Conservation (phyloP, 768 basidiomycete species). For the Mycena haematopus region DNA sequence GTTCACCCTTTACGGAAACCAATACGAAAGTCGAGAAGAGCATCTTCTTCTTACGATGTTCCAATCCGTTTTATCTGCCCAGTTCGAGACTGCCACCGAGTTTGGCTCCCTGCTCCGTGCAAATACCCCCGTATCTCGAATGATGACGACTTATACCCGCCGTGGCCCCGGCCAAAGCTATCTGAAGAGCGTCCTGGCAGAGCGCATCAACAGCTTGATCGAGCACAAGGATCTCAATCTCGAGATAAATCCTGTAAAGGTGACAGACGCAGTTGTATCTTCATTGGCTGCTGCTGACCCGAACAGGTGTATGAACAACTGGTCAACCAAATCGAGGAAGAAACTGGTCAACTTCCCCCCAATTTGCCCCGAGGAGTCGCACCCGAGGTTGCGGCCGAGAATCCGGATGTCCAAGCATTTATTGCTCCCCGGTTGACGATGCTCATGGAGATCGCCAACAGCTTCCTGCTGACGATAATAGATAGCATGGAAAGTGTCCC, state of each 20-base stretch:
- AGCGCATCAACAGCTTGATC: conserved; percentile 97
- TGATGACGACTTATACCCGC: conserved; percentile 99
- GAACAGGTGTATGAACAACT: conserved; percentile 98
- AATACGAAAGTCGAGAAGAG: conserved; percentile 98
- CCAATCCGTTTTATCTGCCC: conserved; percentile 96
- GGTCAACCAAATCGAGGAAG: conserved; percentile 98
- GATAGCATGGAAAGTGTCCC: conserved; percentile 98
- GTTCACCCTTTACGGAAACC: conserved; percentile 99
- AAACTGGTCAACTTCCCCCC: conserved; percentile 89
- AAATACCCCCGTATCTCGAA: conserved; percentile 98
- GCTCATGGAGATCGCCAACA: conserved; percentile 99
- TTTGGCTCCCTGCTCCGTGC: conserved; percentile 98
- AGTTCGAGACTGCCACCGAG: conserved; percentile 98
- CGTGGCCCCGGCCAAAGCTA: conserved; percentile 99
- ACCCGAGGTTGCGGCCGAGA: conserved; percentile 93
- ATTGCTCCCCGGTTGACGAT: conserved; percentile 96
- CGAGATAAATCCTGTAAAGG: conserved; percentile 99
- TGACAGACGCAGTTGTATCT: conserved; percentile 37
- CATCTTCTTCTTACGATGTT: conserved; percentile 99
- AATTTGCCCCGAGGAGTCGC: conserved; percentile 93
- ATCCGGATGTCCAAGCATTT: conserved; percentile 96
- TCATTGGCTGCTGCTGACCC: conserved; percentile 3
- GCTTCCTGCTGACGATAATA: conserved; percentile 96
- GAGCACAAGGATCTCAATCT: conserved; percentile 99
- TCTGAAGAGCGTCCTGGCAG: conserved; percentile 95